Evolutionary conservation across 2,329 filamentous ascomycete genomes (phyloP), one percentile per base, ranked within the genome.

Genomic region (Phaeosphaeria sp.): DNA sequence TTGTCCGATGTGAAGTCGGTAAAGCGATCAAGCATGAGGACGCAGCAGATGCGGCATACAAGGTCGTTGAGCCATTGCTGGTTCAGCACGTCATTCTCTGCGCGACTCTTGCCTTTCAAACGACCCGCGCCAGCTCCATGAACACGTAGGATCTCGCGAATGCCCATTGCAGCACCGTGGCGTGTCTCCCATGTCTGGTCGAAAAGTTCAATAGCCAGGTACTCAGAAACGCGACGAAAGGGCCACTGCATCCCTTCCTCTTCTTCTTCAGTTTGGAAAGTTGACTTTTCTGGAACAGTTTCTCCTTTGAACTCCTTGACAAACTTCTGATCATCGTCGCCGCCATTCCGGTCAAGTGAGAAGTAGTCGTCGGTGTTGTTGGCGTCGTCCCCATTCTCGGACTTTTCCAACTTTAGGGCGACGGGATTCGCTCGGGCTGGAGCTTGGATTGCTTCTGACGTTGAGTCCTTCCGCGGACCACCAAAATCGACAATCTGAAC

Each of bases 1-100:
- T 92, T 99, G 76, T 99, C 95, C 5, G 93, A 97, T 57, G 96
- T 95, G 79, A 97, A 99, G 74, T 99, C 95, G 55, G 93, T 96
- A 73, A 99, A 99, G 52, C 93, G 89, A 79, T 99, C 95, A 17
- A 99, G 87, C 89, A 99, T 97, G 69, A 99, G 89, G 51, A 99
- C 93, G 74, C 92, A 97, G 77, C 93, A 94, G 49, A 99, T 85
- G 24, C 95, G 91, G 71, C 93, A 97, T n/a, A 93, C 92, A 51
- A 99, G 84, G 72, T 99, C 94, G 72, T 98, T 91, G 20, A 99
- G 86, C 93, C 93, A 99, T 73, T 83, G 86, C 60, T 89, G 87
- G 69, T 98, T 99, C 45, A 91, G 82, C 1, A 78, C 74, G 69
- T 97, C 87, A 72, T 99, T 99, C 68, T 96, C 89, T 25, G 79